Conservation (phyloP, 1,284 basidiomycete genomes). For the Fomitopsis schrenkii region DNA sequence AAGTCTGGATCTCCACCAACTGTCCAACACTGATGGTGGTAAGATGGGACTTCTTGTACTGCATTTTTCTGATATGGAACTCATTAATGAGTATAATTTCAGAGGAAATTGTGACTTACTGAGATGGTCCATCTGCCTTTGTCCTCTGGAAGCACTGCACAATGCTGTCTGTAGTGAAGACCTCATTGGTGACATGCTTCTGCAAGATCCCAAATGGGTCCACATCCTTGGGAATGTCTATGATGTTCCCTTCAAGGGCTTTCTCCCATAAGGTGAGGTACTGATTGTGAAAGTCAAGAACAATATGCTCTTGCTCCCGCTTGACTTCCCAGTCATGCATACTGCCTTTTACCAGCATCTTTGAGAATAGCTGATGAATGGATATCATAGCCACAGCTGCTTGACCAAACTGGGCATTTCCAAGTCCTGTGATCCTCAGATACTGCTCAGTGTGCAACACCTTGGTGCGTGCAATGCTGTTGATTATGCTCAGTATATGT, state of each 20-base stretch:
- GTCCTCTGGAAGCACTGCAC: neutral
- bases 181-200: neutral
- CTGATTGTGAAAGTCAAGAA: neutral
- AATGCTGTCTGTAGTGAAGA: neutral
- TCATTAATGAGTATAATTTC: neutral
- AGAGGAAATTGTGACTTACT: neutral
- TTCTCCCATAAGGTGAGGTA: neutral
- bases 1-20: neutral
- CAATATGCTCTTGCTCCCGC: neutral
- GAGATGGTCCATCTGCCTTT: too few species aligned
- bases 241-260: neutral
- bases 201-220: neutral
- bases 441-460: too few species aligned
- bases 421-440: too few species aligned
- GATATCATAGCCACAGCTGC: too few species aligned
- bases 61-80: neutral
- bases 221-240: neutral
- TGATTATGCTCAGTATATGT: too few species aligned
- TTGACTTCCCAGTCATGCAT: neutral
- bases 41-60: neutral
- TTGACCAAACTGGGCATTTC: too few species aligned
- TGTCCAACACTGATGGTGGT: neutral
- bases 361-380: too few species aligned
- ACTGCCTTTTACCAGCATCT: neutral
- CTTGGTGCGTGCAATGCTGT: too few species aligned